Evolutionary conservation across 768 basidiomycete species (phyloP), one percentile per base, ranked within the genome.

Genomic region (Termitomyces sp.): DNA sequence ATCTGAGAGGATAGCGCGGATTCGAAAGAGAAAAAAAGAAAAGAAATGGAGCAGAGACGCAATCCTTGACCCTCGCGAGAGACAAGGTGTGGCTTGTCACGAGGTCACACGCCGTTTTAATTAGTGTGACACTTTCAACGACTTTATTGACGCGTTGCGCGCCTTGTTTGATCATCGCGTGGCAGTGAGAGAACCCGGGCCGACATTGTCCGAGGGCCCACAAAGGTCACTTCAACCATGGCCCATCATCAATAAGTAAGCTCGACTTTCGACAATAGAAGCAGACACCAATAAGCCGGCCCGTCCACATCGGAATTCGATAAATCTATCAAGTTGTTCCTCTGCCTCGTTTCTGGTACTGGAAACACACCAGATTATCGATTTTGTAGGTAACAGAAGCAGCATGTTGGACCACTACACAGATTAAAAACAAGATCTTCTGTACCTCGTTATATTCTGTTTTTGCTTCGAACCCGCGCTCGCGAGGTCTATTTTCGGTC

Each of bases 91-190:
- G 59, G 7, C 16, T 50, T 57, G 57, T 59, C 51, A 63, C 61
- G 49, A 24, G n/a, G 63, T 56, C 56, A 64, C 61, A 57, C 51
- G 51, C 55, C 61, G 59, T 61, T 62, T 60, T 3, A 59, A 56
- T 41, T 49, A 55, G 54, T 64, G 69, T 70, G 66, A 69, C 65
- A 61, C 66, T 70, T 69, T 73, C 73, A 76, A 76, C 74, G 65
- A 65, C 65, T 65, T 68, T 72, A 60, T 75, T 70, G 59, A 65
- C 74, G 74, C 68, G 74, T 66, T 68, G 63, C 67, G 71, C 68
- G 61, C 39, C 41, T 53, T 69, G 59, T 62, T 71, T 73, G 65
- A 43, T 22, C 20, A 22, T 22, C 22, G 42, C 42, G 42, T 24
- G 22, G 12, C 22, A 20, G 20, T 18, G 42, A 2, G 9, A 12